Conservation (phyloP, 805 yeast species). For the Groenewaldozyma tartarivorans region DNA sequence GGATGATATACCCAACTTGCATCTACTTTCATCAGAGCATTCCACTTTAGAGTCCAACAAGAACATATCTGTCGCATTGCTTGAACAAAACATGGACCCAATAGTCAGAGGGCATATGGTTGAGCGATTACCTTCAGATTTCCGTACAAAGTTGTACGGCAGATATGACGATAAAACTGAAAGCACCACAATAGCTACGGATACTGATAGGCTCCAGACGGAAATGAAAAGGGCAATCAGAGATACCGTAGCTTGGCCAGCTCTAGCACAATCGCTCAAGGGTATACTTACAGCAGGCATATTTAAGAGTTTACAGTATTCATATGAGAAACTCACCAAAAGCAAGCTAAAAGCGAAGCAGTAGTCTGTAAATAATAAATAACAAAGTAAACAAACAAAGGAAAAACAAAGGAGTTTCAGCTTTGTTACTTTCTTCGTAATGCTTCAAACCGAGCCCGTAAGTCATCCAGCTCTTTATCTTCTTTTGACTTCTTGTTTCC, state of each 20-base stretch:
- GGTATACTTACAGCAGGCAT: conserved; percentile 87
- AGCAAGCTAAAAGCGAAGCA: conserved; percentile 16
- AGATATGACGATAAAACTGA: conserved; percentile 20
- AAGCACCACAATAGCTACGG: conserved; percentile 35
- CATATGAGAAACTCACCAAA: conserved; percentile 53
- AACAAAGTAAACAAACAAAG: conserved; percentile 36
- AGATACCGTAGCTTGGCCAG: conserved; percentile 57
- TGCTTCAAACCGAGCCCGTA: conserved; percentile 70
- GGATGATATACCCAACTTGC: conserved; percentile 32
- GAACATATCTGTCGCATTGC: conserved; percentile 24
- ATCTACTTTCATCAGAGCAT: conserved; percentile 10
- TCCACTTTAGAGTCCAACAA: conserved; percentile 17
- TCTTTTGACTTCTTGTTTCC: conserved; percentile 12
- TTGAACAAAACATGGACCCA: conserved; percentile 28
- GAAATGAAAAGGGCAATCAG: conserved; percentile 35
- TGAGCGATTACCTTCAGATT: conserved; percentile 39
- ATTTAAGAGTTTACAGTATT: conserved; percentile 58
- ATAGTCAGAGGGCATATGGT: conserved; percentile 36
- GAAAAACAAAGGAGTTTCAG: background rate
- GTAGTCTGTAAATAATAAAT: conserved; percentile 37
- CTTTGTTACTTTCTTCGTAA: conserved; percentile 34
- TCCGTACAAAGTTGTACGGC: conserved; percentile 33
- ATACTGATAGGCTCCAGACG: conserved; percentile 32
- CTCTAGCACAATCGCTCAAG: conserved; percentile 65
- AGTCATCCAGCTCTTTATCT: conserved; percentile 46